Evolutionary conservation across 495 filamentous ascomycete species (phyloP).

Genomic region (Immersiella caudata): DNA sequence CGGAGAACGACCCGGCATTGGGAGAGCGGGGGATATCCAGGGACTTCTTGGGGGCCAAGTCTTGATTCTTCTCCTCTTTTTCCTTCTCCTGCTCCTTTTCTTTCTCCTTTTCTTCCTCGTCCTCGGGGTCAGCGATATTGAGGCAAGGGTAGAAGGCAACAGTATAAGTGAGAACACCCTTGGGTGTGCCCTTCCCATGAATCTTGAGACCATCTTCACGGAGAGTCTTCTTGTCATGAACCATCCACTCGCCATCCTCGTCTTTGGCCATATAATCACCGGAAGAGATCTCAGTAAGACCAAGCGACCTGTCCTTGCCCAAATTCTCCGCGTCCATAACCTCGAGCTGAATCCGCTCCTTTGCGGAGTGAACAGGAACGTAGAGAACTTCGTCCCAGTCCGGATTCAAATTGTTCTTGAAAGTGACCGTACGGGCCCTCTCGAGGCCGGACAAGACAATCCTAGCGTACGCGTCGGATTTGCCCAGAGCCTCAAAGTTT

Average conservation of each 20-base stretch:
- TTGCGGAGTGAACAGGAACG: conserved; percentile 83
- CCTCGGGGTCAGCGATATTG: conserved; percentile 87
- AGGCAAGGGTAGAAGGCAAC: conserved; percentile 88
- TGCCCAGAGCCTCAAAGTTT: conserved; percentile 93
- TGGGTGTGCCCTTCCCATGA: conserved; percentile 65
- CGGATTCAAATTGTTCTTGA: conserved; percentile 92
- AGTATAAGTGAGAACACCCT: conserved; percentile 83
- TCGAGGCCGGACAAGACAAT: conserved; percentile 87
- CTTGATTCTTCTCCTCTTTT: conserved; percentile 36
- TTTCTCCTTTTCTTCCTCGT: conserved; percentile 83
- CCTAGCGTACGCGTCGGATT: conserved; percentile 92
- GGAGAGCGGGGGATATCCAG: conserved; percentile 43
- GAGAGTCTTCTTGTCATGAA: conserved; percentile 71
- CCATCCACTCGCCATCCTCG: conserved; percentile 78
- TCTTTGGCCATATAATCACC: conserved; percentile 78
- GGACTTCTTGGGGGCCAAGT: conserved; percentile 41
- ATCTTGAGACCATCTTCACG: conserved; percentile 66
- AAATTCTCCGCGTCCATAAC: conserved; percentile 96
- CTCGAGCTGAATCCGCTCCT: conserved; percentile 83
- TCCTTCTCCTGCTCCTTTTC: conserved; percentile 34
- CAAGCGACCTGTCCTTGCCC: conserved; percentile 83
- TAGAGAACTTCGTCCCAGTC: conserved; percentile 97
- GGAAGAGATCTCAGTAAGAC: conserved; percentile 71
- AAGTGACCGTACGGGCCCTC: conserved; percentile 89
- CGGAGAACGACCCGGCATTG: conserved; percentile 44